phyloP scores from a whole-genome alignment of 768 basidiomycete species.

The Russula foetens region DNA sequence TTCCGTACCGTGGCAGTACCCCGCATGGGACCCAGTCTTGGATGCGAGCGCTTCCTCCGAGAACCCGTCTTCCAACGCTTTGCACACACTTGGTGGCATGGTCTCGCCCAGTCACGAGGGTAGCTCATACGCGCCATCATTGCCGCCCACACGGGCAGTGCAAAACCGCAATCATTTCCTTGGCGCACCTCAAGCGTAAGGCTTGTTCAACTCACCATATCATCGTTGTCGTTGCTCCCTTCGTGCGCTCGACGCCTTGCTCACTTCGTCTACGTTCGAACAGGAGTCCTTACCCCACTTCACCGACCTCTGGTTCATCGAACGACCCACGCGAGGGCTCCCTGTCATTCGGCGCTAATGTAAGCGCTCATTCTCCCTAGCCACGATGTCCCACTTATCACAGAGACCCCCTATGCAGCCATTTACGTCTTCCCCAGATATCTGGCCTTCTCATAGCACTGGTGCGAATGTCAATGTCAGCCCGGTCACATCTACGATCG shows the following conservation, averaged over 20 bases:
- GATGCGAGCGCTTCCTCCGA: not conserved
- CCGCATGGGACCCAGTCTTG: constrained; percentile 6
- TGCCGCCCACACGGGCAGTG: not conserved
- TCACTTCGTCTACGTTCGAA: not conserved
- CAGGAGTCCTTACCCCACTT: constrained; percentile 3
- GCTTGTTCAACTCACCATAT: not conserved
- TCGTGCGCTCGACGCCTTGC: not conserved
- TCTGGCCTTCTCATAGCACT: constrained; percentile 4
- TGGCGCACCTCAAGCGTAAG: constrained; percentile 3
- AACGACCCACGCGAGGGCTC: not conserved
- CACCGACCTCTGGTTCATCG: constrained; percentile 1
- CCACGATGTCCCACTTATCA: not conserved
- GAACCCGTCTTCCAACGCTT: not conserved
- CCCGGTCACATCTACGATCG: not conserved
- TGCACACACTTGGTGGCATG: constrained; percentile 6
- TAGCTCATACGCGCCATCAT: not conserved
- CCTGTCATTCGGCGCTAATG: not conserved
- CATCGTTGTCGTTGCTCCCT: not conserved
- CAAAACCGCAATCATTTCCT: not conserved
- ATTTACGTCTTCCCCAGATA: constrained; percentile 2
- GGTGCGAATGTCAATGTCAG: not conserved
- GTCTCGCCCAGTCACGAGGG: constrained; percentile 8
- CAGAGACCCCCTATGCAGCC: not conserved
- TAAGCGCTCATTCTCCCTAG: not conserved
- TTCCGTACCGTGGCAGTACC: constrained; percentile 4